phyloP scores from a whole-genome alignment of 345 rosid species.

The Iberis pinnata region DNA sequence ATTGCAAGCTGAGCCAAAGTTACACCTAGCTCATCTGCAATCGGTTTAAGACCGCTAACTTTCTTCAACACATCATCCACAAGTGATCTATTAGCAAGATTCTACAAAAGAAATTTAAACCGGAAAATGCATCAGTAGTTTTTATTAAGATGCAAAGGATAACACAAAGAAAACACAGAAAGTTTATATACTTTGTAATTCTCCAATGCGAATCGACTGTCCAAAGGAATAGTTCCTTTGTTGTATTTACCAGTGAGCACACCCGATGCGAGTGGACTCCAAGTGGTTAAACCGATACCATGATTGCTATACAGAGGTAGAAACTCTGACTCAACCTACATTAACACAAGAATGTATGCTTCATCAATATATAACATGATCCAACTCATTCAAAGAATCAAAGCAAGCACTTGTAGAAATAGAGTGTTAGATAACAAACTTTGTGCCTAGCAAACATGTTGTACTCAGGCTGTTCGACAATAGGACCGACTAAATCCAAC shows the following conservation, averaged over 20 bases:
- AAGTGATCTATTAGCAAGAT: slow-evolving; percentile 83
- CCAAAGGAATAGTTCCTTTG: slow-evolving; percentile 79
- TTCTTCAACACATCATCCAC: slow-evolving; percentile 89
- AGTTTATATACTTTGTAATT: slow-evolving; percentile 59
- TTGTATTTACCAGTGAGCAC: slow-evolving; percentile 95
- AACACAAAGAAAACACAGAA: neutral
- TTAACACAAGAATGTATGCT: neutral
- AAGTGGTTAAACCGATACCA: slow-evolving; percentile 91
- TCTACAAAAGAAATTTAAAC: slow-evolving; percentile 35
- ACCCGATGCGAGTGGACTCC: slow-evolving; percentile 99
- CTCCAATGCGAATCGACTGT: slow-evolving; percentile 91
- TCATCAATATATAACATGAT: neutral
- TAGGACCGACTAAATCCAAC: slow-evolving; percentile 83
- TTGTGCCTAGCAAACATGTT: slow-evolving; percentile 85
- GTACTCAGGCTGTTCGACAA: slow-evolving; percentile 97
- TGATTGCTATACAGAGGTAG: slow-evolving; percentile 73
- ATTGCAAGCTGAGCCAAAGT: slow-evolving; percentile 90
- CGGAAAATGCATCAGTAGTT: slow-evolving; percentile 6
- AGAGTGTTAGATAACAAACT: slow-evolving; percentile 29
- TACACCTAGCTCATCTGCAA: slow-evolving; percentile 97
- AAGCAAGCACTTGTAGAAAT: neutral
- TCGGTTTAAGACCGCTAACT: slow-evolving; percentile 87
- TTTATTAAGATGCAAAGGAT: neutral
- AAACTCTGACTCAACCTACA: slow-evolving; percentile 88
- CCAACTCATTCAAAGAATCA: neutral